Conservation (phyloP, 176 grass and related monocot genomes). For the Leersia perrieri region DNA sequence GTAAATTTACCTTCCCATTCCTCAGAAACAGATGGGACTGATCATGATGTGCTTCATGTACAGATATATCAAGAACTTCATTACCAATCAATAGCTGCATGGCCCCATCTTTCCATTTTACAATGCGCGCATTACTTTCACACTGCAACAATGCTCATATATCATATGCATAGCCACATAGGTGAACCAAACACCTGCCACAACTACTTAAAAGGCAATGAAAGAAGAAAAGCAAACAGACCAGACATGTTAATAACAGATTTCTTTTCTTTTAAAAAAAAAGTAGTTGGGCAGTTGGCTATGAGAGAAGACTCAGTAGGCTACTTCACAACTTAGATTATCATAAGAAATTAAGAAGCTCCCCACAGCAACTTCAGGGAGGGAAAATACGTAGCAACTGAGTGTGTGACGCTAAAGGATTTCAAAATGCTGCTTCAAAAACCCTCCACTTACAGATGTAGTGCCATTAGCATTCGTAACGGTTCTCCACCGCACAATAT, state of each 20-base stretch:
- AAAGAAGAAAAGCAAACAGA: not conserved
- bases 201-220: not conserved
- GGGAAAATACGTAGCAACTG: conserved; percentile 8
- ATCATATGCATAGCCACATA: conserved; percentile 16
- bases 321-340: not conserved
- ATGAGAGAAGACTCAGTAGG: conserved; percentile 4
- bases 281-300: not conserved
- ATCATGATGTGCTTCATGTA: conserved; percentile 82
- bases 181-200: not conserved
- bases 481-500: conserved; percentile 92
- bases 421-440: conserved; percentile 16
- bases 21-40: conserved; percentile 94
- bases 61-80: conserved; percentile 96
- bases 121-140: conserved; percentile 97
- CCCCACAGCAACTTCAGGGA: not conserved
- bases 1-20: conserved; percentile 60
- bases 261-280: too few species aligned
- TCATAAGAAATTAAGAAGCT: not conserved
- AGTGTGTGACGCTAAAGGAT: conserved; percentile 6
- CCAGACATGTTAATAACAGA: not conserved
- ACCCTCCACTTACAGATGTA: conserved; percentile 64
- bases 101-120: conserved; percentile 96
- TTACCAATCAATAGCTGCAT: conserved; percentile 93
- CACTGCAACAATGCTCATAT: conserved; percentile 43
- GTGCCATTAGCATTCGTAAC: conserved; percentile 77